Evolutionary conservation across 495 filamentous ascomycete species (phyloP).

Genomic region (Talaromyces ruber): DNA sequence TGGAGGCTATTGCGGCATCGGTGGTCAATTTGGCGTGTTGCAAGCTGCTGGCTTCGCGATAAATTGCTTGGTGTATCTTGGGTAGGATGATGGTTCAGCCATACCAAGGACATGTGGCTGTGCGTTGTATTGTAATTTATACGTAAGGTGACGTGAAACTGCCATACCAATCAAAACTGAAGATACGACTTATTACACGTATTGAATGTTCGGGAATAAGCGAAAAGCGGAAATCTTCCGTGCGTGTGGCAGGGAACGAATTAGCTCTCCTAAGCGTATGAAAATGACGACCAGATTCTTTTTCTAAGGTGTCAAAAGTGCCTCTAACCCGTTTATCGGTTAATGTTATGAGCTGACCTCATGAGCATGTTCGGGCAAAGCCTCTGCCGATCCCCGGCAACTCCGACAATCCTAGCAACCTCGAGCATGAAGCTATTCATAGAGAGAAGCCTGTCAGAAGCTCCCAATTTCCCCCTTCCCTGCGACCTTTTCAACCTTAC

Average conservation of each 20-base stretch:
- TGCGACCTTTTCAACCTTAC: too few species aligned
- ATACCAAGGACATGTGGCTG: background rate
- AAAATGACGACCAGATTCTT: background rate
- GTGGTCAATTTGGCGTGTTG: constrained; percentile 25
- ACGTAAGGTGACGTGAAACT: background rate
- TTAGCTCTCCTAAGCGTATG: background rate
- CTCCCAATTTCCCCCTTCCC: too few species aligned
- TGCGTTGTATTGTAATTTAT: background rate
- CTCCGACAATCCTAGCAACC: background rate
- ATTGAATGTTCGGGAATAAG: background rate
- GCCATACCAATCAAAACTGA: background rate
- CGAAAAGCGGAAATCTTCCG: background rate
- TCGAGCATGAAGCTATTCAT: background rate
- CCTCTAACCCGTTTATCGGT: background rate
- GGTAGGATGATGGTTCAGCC: too few species aligned
- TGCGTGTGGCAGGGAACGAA: background rate
- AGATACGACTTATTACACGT: background rate
- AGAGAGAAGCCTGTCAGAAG: background rate
- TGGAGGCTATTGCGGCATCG: constrained; percentile 24
- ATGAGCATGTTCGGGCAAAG: too few species aligned
- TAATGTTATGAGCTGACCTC: too few species aligned
- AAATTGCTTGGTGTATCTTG: too few species aligned
- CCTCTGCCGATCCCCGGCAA: constrained; percentile 5
- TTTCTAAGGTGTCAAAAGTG: background rate
- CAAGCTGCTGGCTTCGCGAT: constrained; percentile 6